Base-by-base conservation (phyloP, 2,329 filamentous ascomycete species). In the Neocatenulostroma microsporum region DNA sequence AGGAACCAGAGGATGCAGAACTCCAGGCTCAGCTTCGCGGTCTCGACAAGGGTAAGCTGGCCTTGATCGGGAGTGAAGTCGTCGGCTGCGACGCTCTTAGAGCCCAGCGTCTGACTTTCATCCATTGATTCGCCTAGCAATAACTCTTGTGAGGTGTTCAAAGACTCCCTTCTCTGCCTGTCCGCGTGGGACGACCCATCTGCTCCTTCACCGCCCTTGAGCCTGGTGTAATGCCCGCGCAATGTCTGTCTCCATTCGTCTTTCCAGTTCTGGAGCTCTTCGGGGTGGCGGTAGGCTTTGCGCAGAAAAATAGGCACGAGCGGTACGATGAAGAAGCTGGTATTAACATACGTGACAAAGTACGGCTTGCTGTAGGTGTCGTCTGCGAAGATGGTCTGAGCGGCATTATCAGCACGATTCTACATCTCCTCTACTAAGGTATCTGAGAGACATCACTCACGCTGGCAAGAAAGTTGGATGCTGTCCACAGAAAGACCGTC, bases 271-370 rank as follows among this genome's bases (percentile, higher is more conserved):
- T 31, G 32, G 9, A 55, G 12, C 11, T 50, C 49, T 21, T 49
- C 48, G 1, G 55, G 58, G 21, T 55, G 36, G 11, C 45, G 38
- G 26, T 47, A 52, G n/a, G 46, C 48, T 31, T 48, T 62, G 34
- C 60, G 60, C 10, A 68, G 38, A 21, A 76, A 51, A 42, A 74
- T 72, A 2, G 85, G 82, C 32, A 93, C 62, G 30, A 96, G 69
- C 1, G 86, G 86, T 27, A 94, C 59, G 30, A 86, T 82, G 62
- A 98, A 96, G 53, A 88, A 74, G 4, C 83, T 82, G 0, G 86
- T 94, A 56, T 96, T 96, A 51, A 94, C 58, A 58, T 96, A 98
- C 37, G 93, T 94, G 44, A 96, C 78, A 51, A 98, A 89, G 66
- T 93, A 98, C 0, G 91, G 91, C 62, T 98, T 96, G 43, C 85